Conservation (phyloP, 139 green algal species). For the Chlamydomonas urium region DNA sequence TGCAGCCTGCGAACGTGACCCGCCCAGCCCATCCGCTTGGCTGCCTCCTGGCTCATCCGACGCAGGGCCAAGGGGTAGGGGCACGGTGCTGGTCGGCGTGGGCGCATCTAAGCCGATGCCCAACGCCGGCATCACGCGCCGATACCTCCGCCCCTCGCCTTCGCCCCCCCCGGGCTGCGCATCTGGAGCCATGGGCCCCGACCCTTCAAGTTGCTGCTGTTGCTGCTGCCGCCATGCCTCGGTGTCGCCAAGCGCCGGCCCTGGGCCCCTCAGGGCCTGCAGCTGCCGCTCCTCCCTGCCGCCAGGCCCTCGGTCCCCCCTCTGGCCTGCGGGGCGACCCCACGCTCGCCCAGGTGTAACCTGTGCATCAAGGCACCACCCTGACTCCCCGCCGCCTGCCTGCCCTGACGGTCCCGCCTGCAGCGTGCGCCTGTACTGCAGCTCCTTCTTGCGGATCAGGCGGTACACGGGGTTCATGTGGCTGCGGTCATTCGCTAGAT, state of each 20-base stretch:
- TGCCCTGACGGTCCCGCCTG: neutral
- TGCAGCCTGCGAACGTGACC: too few species aligned
- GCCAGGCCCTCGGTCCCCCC: neutral
- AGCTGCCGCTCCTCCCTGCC: neutral
- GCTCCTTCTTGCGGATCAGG: slow-evolving; percentile 17
- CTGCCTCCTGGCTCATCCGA: too few species aligned
- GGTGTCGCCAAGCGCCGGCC: neutral
- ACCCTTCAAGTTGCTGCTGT: too few species aligned
- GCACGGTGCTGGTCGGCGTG: too few species aligned
- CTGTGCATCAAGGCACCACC: neutral
- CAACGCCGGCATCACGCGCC: too few species aligned
- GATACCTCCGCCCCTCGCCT: neutral
- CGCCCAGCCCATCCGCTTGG: too few species aligned
- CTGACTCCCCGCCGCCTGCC: neutral
- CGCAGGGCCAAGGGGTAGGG: too few species aligned
- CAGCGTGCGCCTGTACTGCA: slow-evolving; percentile 2
- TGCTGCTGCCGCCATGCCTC: too few species aligned
- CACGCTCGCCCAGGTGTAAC: neutral
- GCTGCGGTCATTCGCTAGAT: neutral
- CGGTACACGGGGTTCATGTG: slow-evolving; percentile 17
- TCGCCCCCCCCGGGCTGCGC: neutral
- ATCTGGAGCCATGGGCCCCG: neutral
- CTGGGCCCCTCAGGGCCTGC: neutral
- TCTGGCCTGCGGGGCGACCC: too few species aligned
- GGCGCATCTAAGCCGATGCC: neutral